Base-by-base conservation (phyloP, 495 filamentous ascomycete species). In the Penicillium silybi region DNA sequence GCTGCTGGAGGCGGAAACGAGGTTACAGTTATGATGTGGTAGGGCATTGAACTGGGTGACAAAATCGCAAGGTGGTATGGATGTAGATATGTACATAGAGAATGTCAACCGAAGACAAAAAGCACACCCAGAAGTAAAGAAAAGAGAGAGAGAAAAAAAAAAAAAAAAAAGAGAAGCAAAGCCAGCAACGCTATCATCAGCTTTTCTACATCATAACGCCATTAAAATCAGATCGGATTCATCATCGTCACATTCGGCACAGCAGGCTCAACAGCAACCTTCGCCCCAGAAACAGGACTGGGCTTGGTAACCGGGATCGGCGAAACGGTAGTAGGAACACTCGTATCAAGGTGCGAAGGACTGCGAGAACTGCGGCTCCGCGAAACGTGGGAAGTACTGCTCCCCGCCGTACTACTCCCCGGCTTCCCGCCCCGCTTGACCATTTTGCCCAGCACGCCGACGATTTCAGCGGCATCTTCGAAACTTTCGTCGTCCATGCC, bases 401-500 rank as follows among this genome's bases (percentile, higher is more conserved):
- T 63, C 48, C 51, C 43, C 38, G 53, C 70, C 34, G 54, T 69
- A 54, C 62, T 72, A 11, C 67, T 67, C 3, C 64, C 66, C 0
- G 60, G 54, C 44, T 71, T 73, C 0, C 63, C 61, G 7, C 86
- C 83, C 13, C 87, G 77, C 69, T 85, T 90, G 75, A 84, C 85
- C 86, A 90, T 89, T 65, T 83, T 86, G 5, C 86, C 85, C 10
- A 91, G 65, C 0, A 89, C 80, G 13, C 81, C 81, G 1, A 91
- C 87, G 18, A 90, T 74, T 59, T 87, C 85, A 35, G 87, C 86
- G 0, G 87, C 84, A 62, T 91, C 87, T 63, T 82, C 81, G 58
- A 90, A 91, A 75, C 86, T 87, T 53, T 92, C 89, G 59, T 97
- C 91, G 46, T 92, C 88, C 82, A 97, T 92, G 23, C 86, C 89